Conservation (phyloP, 2,329 filamentous ascomycete species). For the Trichoderma lentiforme region DNA sequence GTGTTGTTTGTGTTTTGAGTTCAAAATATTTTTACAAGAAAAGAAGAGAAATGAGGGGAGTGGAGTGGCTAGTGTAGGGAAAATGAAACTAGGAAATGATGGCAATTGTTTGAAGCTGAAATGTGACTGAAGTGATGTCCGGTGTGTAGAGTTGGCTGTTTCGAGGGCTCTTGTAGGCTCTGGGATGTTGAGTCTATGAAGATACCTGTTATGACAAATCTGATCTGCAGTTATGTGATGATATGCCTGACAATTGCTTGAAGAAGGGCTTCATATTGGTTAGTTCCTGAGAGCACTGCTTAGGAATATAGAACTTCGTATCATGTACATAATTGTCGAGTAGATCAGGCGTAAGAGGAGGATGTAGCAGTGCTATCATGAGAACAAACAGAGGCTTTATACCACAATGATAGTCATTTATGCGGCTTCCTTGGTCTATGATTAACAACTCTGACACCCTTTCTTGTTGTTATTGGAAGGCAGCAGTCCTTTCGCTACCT, state of each 20-base stretch:
- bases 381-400: too few relatives aligned
- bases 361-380: too few relatives aligned
- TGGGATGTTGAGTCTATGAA: background rate
- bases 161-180: background rate
- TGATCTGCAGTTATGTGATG: background rate
- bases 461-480: too few relatives aligned
- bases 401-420: too few relatives aligned
- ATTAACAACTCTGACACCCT: too few relatives aligned
- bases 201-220: background rate
- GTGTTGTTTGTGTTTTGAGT: background rate
- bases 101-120: background rate
- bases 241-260: fast-evolving
- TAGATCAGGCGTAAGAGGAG: background rate
- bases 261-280: background rate
- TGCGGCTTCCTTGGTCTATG: too few relatives aligned
- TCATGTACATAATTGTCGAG: background rate
- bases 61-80: background rate
- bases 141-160: background rate
- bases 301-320: background rate
- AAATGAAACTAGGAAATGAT: background rate
- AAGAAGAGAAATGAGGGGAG: background rate
- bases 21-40: background rate
- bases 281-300: background rate
- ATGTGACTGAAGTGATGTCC: background rate
- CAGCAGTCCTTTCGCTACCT: too few relatives aligned